Percentiles rank a stretch among this genome's conserved stretches.
phyloP scores from a whole-genome alignment of 495 filamentous ascomycete species.

The Trichoderma asperelloides region DNA sequence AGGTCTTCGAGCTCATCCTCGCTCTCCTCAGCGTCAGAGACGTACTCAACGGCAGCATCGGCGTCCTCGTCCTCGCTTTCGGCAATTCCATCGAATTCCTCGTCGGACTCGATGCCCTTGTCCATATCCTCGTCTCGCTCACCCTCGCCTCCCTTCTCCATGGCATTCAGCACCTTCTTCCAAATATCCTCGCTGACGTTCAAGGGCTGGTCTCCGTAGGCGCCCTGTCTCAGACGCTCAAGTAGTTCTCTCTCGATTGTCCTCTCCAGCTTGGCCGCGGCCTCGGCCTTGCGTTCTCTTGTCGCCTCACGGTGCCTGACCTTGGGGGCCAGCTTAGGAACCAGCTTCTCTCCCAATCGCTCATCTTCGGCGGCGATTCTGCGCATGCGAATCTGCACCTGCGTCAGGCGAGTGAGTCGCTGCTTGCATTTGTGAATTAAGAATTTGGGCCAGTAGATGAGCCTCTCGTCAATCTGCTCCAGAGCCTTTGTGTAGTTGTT shows the following conservation, averaged over 20 bases:
- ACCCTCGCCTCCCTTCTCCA: slow-evolving; percentile 81
- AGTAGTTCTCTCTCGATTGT: slow-evolving; percentile 95
- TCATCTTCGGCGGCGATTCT: slow-evolving; percentile 81
- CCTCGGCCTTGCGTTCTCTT: slow-evolving; percentile 85
- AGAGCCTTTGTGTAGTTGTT: slow-evolving; percentile 84
- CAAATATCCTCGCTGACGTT: slow-evolving; percentile 92
- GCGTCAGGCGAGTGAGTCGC: slow-evolving; percentile 84
- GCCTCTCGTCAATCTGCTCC: slow-evolving; percentile 74
- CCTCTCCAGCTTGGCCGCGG: slow-evolving; percentile 89
- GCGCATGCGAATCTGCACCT: slow-evolving; percentile 81
- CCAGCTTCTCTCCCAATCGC: slow-evolving; percentile 78
- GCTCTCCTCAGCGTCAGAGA: slow-evolving; percentile 45
- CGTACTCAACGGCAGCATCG: slow-evolving; percentile 59
- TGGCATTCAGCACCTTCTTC: slow-evolving; percentile 90
- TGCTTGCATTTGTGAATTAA: slow-evolving; percentile 96
- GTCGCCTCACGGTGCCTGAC: slow-evolving; percentile 79
- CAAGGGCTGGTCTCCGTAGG: slow-evolving; percentile 88
- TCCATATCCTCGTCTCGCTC: slow-evolving; percentile 81
- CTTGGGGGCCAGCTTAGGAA: slow-evolving; percentile 89
- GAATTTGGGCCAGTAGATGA: slow-evolving; percentile 96
- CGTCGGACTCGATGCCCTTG: slow-evolving; percentile 73
- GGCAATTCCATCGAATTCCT: slow-evolving; percentile 57
- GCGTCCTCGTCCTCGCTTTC: slow-evolving; percentile 56
- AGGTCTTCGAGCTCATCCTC: slow-evolving; percentile 43
- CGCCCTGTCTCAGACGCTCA: slow-evolving; percentile 81